Percentiles rank a stretch among this genome's conserved stretches.
phyloP scores from a whole-genome alignment of 169 alveolate genomes.

The Cystoisospora suis region DNA sequence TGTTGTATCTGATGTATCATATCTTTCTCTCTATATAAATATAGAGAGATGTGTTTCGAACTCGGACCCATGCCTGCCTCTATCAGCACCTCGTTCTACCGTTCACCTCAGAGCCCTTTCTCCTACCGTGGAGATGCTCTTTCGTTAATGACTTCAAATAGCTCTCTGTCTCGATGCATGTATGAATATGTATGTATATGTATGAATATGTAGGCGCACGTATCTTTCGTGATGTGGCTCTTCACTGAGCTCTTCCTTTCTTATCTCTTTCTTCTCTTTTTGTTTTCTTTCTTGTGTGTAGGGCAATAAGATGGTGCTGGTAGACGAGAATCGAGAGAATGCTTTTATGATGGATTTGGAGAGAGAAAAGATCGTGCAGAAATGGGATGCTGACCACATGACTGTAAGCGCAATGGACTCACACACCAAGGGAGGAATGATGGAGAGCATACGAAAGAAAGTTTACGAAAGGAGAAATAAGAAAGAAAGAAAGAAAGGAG shows the following conservation, averaged over 20 bases:
- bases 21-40: no score
- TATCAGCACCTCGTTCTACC: not conserved
- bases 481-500: no score
- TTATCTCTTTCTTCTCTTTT: not conserved
- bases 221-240: not conserved
- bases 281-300: not conserved
- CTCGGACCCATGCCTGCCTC: not conserved
- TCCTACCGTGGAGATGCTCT: no score
- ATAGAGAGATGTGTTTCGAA: not conserved
- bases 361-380: conserved; percentile 3
- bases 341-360: conserved; percentile 5
- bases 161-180: not conserved
- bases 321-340: not conserved
- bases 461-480: no score
- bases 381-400: conserved; percentile 20
- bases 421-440: no score
- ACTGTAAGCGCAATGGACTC: not conserved
- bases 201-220: not conserved
- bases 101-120: not conserved
- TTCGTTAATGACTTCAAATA: not conserved
- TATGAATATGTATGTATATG: not conserved
- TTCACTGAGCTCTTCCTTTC: not conserved
- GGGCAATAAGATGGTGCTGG: not conserved
- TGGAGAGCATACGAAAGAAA: no score
- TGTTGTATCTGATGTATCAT: not conserved